Evolutionary conservation across 768 basidiomycete species (phyloP), one percentile per base, ranked within the genome.

Genomic region (Strobilomyces confusus): DNA sequence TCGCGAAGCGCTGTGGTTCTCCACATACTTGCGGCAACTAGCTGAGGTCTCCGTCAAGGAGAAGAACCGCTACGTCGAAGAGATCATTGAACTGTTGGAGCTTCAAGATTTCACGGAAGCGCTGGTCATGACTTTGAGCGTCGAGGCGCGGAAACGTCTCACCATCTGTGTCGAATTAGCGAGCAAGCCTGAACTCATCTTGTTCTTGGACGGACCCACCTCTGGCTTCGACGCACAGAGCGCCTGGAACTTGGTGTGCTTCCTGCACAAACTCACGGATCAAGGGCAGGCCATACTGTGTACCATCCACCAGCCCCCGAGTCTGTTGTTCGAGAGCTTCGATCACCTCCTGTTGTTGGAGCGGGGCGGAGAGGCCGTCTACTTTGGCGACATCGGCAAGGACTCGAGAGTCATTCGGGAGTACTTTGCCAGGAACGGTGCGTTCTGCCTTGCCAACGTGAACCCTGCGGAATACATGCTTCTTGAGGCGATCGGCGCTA

Each of bases 131-230:
- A 83, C 79, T 58, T 75, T 89, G 33, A 77, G 76, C 48, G 77
- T 82, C 23, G 87, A 86, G 60, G 82, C 86, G 9, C 79, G 90
- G 56, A 95, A 95, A 67, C 85, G 92, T 9, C 76, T 93, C 22
- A 94, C 92, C 2, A 95, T 95, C 60, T 92, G 90, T 52, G 92
- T 95, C 49, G 92, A 95, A 67, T 77, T 95, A 9, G 91, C 92
- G n/a, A 87, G 88, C 69, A 92, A 93, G 19, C 63, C 64, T 1
- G 56, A 56, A 1, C 62, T 69, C 14, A 59, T 64, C 6, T 47
- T 64, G 46, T 56, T 62, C 45, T 51, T 64, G 34, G 74, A 77
- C 55, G 76, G 79, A 63, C 78, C 80, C 14, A 81, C 80, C 4
- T 80, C 80, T 13, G 79, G 81, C 52, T 65, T 84, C 50, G 83